Evolutionary conservation across 495 filamentous ascomycete genomes (phyloP).

Genomic region (Talaromyces liani): DNA sequence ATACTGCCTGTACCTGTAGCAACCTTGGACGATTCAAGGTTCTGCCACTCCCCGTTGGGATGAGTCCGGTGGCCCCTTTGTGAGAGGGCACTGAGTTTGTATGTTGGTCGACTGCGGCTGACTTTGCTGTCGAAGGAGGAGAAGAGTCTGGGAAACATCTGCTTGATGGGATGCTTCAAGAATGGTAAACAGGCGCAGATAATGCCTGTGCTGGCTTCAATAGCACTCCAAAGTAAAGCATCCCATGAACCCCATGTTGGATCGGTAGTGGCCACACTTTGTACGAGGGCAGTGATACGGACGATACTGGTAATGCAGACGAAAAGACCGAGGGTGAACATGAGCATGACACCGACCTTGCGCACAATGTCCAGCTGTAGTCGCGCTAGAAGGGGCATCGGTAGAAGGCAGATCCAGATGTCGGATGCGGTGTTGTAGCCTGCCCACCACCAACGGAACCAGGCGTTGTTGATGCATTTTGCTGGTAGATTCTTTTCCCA

Average conservation of each 20-base stretch:
- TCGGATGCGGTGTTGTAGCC: slow-evolving; percentile 30
- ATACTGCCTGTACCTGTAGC: slow-evolving; percentile 1
- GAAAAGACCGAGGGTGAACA: slow-evolving; percentile 27
- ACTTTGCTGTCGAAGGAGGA: slow-evolving; percentile 5
- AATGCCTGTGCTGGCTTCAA: slow-evolving; percentile 19
- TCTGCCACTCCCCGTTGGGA: slow-evolving; percentile 1
- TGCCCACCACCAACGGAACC: slow-evolving; percentile 18
- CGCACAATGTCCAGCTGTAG: slow-evolving; percentile 34
- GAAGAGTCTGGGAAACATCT: slow-evolving; percentile 20
- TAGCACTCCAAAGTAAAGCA: slow-evolving; percentile 20
- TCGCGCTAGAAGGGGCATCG: slow-evolving; percentile 28
- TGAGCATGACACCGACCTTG: slow-evolving; percentile 26
- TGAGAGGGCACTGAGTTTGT: slow-evolving; percentile 9
- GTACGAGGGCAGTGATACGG: slow-evolving; percentile 19
- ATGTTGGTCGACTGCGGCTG: slow-evolving; percentile 10
- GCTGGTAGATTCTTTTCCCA: slow-evolving; percentile 23
- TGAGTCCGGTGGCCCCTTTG: neutral
- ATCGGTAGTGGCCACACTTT: slow-evolving; percentile 18
- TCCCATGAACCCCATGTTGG: slow-evolving; percentile 15
- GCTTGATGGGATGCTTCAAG: slow-evolving; percentile 25
- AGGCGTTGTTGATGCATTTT: slow-evolving; percentile 14
- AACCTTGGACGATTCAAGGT: slow-evolving; percentile 10
- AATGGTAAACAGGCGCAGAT: slow-evolving; percentile 22
- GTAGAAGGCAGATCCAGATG: slow-evolving; percentile 30
- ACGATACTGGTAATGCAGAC: slow-evolving; percentile 19